phyloP scores from a whole-genome alignment of 2,329 filamentous ascomycete genomes.

The Monosporascus ibericus region DNA sequence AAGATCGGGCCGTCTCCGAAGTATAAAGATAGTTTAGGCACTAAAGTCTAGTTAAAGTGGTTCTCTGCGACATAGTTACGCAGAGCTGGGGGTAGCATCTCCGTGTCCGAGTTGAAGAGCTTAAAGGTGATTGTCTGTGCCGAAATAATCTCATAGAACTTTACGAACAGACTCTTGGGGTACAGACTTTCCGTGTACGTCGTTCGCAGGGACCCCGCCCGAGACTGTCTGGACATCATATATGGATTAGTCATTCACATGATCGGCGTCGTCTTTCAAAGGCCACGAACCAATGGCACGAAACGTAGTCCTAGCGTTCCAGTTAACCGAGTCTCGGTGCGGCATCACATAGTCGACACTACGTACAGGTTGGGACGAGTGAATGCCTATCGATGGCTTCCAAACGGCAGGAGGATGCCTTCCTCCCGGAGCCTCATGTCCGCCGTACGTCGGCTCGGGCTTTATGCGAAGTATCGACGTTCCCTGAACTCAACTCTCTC shows the following conservation, averaged over 20 bases:
- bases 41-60: no score
- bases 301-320: constrained; percentile 30
- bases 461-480: not conserved
- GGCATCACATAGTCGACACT: not conserved
- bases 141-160: constrained; percentile 24
- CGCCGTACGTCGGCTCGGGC: constrained; percentile 14
- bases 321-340: constrained; percentile 1
- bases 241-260: constrained; percentile 28
- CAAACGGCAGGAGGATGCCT: constrained; percentile 35
- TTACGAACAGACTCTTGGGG: constrained; percentile 20
- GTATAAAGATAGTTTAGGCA: no score
- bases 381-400: constrained; percentile 21
- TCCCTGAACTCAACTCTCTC: constrained; percentile 4
- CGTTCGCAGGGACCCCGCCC: constrained; percentile 20
- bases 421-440: constrained; percentile 26
- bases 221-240: constrained; percentile 16
- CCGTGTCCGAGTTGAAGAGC: constrained; percentile 22
- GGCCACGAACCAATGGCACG: constrained; percentile 24
- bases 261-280: constrained; percentile 30
- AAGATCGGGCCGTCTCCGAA: no score
- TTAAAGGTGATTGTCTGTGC: constrained; percentile 18
- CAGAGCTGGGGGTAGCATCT: no score
- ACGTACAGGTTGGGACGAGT: constrained; percentile 35
- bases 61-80: no score
- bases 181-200: constrained; percentile 32